These are phyloP conservation scores for Hyaloscypha bicolor DNA, from an alignment of 495 filamentous ascomycete genomes.

Conservation along the genomic window DNA sequence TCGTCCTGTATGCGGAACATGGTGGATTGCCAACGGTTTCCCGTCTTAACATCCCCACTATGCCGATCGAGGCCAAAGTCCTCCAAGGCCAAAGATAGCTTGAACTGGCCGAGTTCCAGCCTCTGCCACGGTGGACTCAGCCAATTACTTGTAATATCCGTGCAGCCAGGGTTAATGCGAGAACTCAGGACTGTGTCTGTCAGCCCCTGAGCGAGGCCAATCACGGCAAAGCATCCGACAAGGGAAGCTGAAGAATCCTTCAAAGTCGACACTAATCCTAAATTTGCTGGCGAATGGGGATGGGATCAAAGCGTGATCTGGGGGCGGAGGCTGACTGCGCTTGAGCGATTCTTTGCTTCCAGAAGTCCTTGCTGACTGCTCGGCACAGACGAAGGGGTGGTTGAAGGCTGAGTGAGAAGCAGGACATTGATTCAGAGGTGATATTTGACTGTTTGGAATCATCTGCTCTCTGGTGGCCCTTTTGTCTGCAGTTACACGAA, in stretches of 20 bases:
- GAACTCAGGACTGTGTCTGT: not conserved
- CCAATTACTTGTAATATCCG: not conserved
- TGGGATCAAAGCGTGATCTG: not conserved
- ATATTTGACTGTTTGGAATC: too few relatives aligned
- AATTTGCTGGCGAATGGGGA: not conserved
- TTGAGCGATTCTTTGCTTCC: conserved; percentile 8
- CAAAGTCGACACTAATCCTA: not conserved
- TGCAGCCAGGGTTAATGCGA: not conserved
- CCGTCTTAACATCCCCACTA: not conserved
- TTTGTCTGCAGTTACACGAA: too few relatives aligned
- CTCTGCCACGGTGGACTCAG: not conserved
- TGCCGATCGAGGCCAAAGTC: too few relatives aligned
- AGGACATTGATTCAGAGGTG: too few relatives aligned
- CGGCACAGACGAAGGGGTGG: not conserved
- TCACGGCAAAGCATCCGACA: not conserved
- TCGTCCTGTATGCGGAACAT: not conserved
- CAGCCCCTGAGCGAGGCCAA: not conserved
- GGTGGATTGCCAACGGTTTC: not conserved
- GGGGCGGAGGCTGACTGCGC: not conserved
- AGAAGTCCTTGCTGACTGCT: conserved; percentile 6
- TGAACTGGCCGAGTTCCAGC: not conserved
- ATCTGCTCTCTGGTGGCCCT: too few relatives aligned
- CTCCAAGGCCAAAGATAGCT: too few relatives aligned
- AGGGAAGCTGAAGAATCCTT: not conserved
- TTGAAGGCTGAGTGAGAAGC: too few relatives aligned